Evolutionary conservation across 192 early-diverging fungal species (phyloP).

Genomic region (Entomortierella chlamydospora): DNA sequence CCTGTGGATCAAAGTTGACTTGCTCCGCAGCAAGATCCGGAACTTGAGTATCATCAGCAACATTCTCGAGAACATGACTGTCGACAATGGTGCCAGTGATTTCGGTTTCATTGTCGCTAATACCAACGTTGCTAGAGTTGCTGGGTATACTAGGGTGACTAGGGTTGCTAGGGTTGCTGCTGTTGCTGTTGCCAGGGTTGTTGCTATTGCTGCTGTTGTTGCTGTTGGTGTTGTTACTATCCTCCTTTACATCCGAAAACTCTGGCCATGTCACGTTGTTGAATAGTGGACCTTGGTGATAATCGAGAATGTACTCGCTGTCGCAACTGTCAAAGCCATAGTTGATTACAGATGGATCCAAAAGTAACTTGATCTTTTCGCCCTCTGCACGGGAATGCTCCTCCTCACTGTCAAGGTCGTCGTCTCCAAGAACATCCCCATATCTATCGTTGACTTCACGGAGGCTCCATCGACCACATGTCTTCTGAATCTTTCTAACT

Average conservation of each 20-base stretch:
- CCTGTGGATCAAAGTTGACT: background rate
- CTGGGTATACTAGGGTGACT: too few relatives aligned
- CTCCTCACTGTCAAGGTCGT: background rate
- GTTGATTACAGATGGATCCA: conserved; percentile 47
- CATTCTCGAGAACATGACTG: too few relatives aligned
- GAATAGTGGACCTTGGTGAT: conserved; percentile 46
- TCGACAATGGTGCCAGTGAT: too few relatives aligned
- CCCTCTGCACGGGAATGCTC: conserved; percentile 3
- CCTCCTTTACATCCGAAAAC: conserved; percentile 32
- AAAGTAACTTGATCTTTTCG: conserved; percentile 25
- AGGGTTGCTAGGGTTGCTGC: background rate
- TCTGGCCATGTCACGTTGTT: conserved; percentile 53
- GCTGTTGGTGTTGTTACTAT: background rate
- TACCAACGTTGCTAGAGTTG: background rate
- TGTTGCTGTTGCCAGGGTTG: background rate
- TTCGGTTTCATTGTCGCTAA: background rate
- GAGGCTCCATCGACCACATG: conserved; percentile 1
- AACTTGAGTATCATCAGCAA: background rate
- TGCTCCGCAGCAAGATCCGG: background rate
- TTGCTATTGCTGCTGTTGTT: conserved; percentile 6
- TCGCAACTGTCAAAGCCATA: conserved; percentile 53
- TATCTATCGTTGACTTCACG: background rate
- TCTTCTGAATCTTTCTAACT: conserved; percentile 7
- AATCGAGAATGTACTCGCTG: conserved; percentile 46
- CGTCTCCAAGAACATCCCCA: conserved; percentile 9